Conservation (phyloP, 2,329 filamentous ascomycete genomes). For the Diaporthe citri region DNA sequence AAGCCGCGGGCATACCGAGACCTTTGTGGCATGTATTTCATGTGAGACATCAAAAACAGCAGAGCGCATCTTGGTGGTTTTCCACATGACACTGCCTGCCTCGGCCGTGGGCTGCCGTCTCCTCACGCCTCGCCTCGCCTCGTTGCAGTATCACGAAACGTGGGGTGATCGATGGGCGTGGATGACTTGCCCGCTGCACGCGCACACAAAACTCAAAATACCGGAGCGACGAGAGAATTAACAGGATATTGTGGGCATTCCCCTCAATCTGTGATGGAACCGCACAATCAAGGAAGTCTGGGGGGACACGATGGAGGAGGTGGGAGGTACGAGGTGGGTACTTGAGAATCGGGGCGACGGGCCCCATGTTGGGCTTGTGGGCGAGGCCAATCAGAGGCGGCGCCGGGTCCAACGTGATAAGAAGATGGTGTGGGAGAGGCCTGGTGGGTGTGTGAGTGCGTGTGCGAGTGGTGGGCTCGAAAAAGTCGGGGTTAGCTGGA, state of each 20-base stretch:
- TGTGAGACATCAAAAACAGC: not conserved
- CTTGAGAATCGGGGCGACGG: not conserved
- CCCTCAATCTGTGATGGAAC: constrained; percentile 21
- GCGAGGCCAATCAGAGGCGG: constrained; percentile 37
- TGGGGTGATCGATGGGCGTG: constrained; percentile 9
- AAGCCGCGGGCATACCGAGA: not conserved
- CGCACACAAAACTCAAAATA: constrained; percentile 22
- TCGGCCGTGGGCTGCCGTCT: not conserved
- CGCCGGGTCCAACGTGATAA: constrained; percentile 38
- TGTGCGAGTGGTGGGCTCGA: constrained; percentile 10
- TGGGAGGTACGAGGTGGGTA: constrained; percentile 11
- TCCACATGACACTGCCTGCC: not conserved
- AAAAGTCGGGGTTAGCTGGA: constrained; percentile 10
- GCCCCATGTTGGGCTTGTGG: not conserved
- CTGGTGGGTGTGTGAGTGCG: constrained; percentile 1
- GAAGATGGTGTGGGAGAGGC: constrained; percentile 32
- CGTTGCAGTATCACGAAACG: constrained; percentile 26
- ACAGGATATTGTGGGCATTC: not conserved
- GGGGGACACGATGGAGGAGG: constrained; percentile 1
- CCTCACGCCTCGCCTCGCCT: not conserved
- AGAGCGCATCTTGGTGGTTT: not conserved
- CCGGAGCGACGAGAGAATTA: constrained; percentile 3
- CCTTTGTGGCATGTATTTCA: not conserved
- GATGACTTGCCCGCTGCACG: constrained; percentile 24
- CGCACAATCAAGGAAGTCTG: constrained; percentile 17